These are phyloP conservation scores for Cucurbita moschata DNA, from an alignment of 306 rosid species.

Conservation along the genomic window DNA sequence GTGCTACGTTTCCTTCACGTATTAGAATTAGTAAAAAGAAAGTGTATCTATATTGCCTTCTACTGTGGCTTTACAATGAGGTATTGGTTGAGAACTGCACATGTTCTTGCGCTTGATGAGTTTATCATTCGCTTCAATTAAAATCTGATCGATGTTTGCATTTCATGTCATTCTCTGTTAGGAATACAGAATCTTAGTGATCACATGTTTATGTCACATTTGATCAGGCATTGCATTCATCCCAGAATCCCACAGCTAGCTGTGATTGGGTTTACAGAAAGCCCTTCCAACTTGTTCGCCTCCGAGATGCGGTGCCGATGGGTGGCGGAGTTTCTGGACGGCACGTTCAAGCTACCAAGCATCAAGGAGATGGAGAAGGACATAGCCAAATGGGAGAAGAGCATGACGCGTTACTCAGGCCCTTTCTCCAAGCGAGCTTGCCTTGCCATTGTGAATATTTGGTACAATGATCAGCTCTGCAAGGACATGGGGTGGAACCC, in stretches of 20 bases:
- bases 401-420: slow-evolving; percentile 20
- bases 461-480: slow-evolving; percentile 51
- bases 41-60: background rate
- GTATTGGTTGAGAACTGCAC: background rate
- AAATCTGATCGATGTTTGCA: no score
- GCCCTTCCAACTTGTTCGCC: no score
- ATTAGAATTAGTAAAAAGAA: background rate
- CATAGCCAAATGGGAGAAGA: slow-evolving; percentile 24
- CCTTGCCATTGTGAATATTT: slow-evolving; percentile 29
- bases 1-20: background rate
- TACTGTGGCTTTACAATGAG: background rate
- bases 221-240: no score
- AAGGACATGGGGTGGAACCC: slow-evolving; percentile 62
- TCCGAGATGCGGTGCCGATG: no score
- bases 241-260: no score
- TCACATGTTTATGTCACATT: no score
- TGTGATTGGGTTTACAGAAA: no score
- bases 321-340: no score
- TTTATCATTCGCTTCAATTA: no score
- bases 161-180: no score
- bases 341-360: slow-evolving; percentile 19
- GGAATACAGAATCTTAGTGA: no score
- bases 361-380: slow-evolving; percentile 47
- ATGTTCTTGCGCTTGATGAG: no score
- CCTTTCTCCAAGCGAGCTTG: slow-evolving; percentile 34